These are phyloP conservation scores for Thoreauomyces humboldtii DNA, from an alignment of 192 early-diverging fungal genomes.

Conservation along the genomic window DNA sequence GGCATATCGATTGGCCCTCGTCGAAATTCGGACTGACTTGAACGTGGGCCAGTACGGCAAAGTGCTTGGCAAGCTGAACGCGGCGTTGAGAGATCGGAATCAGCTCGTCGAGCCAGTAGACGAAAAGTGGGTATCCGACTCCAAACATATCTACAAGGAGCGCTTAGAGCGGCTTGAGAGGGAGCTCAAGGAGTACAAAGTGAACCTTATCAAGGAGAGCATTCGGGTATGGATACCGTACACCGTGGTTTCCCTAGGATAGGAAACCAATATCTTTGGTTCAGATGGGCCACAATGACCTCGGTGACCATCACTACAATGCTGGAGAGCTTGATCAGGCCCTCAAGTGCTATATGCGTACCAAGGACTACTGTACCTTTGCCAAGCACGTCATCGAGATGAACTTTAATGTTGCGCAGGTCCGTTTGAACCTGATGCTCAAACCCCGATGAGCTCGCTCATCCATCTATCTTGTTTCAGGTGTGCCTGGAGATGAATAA, in stretches of 20 bases:
- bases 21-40: slow-evolving; percentile 50
- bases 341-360: slow-evolving; percentile 63
- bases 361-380: slow-evolving; percentile 77
- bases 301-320: slow-evolving; percentile 74
- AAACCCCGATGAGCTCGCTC: neutral
- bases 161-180: slow-evolving; percentile 64
- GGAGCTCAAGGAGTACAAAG: slow-evolving; percentile 78
- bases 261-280: too few relatives aligned
- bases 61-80: slow-evolving; percentile 56
- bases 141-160: slow-evolving; percentile 44
- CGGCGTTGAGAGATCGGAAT: slow-evolving; percentile 37
- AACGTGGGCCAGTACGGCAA: slow-evolving; percentile 51
- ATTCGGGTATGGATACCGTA: slow-evolving; percentile 76
- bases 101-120: slow-evolving; percentile 42
- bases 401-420: slow-evolving; percentile 78
- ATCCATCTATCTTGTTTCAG: slow-evolving; percentile 33
- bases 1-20: slow-evolving; percentile 61
- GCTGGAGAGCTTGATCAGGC: slow-evolving; percentile 69
- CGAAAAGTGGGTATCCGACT: slow-evolving; percentile 43
- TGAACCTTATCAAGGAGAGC: slow-evolving; percentile 78
- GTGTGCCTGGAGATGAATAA: slow-evolving; percentile 67
- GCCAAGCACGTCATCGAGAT: slow-evolving; percentile 76
- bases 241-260: neutral
- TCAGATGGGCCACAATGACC: slow-evolving; percentile 76
- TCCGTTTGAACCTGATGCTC: slow-evolving; percentile 27